Base-by-base conservation (phyloP, 2,329 filamentous ascomycete species). In the Rhytidhysteron rufulum region DNA sequence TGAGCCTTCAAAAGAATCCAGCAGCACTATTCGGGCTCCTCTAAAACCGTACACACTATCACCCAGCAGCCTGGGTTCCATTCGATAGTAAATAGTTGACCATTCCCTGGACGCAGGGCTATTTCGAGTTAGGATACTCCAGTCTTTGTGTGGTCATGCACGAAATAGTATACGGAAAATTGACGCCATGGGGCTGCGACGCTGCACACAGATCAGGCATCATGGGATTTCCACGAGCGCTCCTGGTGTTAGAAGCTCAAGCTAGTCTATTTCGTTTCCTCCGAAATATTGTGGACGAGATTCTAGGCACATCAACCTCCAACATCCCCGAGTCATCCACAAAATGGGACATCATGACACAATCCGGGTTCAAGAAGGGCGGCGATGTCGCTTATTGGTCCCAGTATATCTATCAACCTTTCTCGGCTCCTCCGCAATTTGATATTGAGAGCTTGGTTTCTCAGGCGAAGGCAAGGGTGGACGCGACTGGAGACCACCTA, bases 231-330 rank as follows among this genome's bases (percentile, higher is more conserved):
- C 53, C 54, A 1, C 43, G 50, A 8, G 50, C 42, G 4, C 34
- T 37, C 3, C 35, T 60, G 3, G 22, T 52, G 3, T 21, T 54
- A 13, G 44, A 57, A 29, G 53, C 54, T 1, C 50, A 58, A 29
- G 34, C 41, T 11, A 24, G 17, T 13, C 22, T 57, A 1, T 31
- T 52, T 19, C 20, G 16, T 8, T 49, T 53, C 5, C 37, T 55
- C 1, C 41, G 44, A n/a, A 9, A 10, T 1, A 21, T 47, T 2
- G 34, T 54, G 6, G 42, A 42, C 1, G 25, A 37, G 11, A 31
- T 57, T 15, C 25, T 49, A 11, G 22, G 42, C 13, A 21, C 30
- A 6, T 11, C 39, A 3, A 20, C 22, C 22, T 7, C 4, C 9
- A 13, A 21, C 6, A 34, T 16, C 4, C 33, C 42, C 10, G 10